Evolutionary conservation across 2,329 filamentous ascomycete species (phyloP), one percentile per base, ranked within the genome.

Genomic region (Mycocentrospora acerina): DNA sequence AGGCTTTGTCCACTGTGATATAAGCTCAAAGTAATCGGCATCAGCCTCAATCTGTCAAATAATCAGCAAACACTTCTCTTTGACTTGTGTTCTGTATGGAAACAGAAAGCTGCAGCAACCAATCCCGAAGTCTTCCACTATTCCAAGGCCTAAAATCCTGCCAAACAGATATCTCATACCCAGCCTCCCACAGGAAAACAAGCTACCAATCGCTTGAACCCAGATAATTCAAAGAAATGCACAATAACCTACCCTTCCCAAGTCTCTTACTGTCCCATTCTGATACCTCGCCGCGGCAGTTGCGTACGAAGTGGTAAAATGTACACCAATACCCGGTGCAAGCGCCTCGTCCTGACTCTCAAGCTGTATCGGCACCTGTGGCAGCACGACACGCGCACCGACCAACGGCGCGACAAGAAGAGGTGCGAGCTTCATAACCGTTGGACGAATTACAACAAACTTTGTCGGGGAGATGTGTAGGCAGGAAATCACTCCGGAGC

Each of bases 271-370:
- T 7, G 49, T 58, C 5, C 57, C 58, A 35, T 58, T 55, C 14
- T 42, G 29, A 34, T 57, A 57, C n/a, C 48, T 42, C 7, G 52
- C 48, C 15, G 57, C 51, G 19, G 54, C 55, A 25, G 47, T 42
- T 15, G 57, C 57, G 36, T 59, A 53, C 25, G 53, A 57, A 3
- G 49, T 55, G 10, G 58, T 57, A 16, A 62, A 60, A 32, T 62
- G 58, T 12, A 62, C 38, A 9, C 58, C 58, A 29, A 62, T 45
- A 17, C 37, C 50, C 8, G 51, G 46, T 10, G 34, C 26, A 24
- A 18, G 15, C 17, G 45, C 32, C n/a, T 48, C 33, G n/a, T 29
- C 19, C 13, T 41, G 19, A 10, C 19, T 24, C 12, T 27, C 32
- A 22, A 37, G n/a, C 13, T 37, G 32, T 3, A 32, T 32, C 10